phyloP scores from a whole-genome alignment of 2,329 filamentous ascomycete species.

The Fusarium abutilonis region DNA sequence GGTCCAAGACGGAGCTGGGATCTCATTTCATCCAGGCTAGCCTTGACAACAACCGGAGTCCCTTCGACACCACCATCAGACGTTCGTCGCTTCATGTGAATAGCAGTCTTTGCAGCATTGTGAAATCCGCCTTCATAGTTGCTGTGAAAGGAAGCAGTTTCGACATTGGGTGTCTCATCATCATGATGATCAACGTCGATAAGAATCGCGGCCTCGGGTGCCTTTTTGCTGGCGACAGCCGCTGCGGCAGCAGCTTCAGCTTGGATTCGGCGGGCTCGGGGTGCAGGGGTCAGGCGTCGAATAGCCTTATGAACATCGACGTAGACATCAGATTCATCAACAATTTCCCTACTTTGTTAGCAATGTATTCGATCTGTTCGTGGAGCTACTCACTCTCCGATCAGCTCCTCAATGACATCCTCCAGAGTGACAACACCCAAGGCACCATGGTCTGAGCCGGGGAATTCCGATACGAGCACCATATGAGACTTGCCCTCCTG shows the following conservation, averaged over 20 bases:
- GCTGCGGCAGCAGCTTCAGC: conserved; percentile 47
- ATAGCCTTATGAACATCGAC: conserved; percentile 99
- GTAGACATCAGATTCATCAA: conserved; percentile 98
- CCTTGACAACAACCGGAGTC: conserved; percentile 64
- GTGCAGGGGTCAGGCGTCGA: conserved; percentile 84
- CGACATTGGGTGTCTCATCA: conserved; percentile 46
- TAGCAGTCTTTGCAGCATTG: conserved; percentile 62
- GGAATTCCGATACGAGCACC: conserved; percentile 91
- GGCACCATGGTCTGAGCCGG: conserved; percentile 90
- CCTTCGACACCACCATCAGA: conserved; percentile 64
- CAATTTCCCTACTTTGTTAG: conserved; percentile 78
- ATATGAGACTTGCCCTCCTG: conserved; percentile 99
- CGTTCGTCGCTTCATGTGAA: conserved; percentile 68
- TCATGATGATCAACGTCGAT: conserved; percentile 58
- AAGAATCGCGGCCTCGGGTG: conserved; percentile 46
- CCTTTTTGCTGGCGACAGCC: conserved; percentile 47
- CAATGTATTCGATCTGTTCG: background rate
- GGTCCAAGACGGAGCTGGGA: conserved; percentile 73
- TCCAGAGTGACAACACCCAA: conserved; percentile 95
- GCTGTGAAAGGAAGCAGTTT: conserved; percentile 51
- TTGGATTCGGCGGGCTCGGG: conserved; percentile 71
- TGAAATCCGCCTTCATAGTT: conserved; percentile 54
- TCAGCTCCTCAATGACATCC: conserved; percentile 97
- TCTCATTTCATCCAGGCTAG: conserved; percentile 70
- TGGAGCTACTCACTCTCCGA: conserved; percentile 80